Evolutionary conservation across 2,329 filamentous ascomycete species (phyloP).

Genomic region (Ophiostoma sp.): DNA sequence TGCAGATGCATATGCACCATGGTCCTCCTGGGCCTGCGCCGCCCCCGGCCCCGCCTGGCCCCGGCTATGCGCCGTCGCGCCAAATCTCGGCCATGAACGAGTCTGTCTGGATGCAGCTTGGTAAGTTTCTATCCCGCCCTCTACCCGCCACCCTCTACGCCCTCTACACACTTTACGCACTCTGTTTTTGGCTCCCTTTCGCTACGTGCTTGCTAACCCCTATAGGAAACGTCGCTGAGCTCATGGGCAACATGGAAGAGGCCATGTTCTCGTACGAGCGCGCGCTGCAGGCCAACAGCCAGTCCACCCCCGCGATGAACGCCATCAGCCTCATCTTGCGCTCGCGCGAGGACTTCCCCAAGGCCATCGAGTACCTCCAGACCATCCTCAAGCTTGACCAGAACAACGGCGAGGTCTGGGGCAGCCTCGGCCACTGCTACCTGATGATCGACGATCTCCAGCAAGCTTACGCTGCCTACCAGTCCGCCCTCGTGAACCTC

Average conservation of each 20-base stretch:
- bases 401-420: slow-evolving; percentile 92
- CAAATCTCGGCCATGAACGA: slow-evolving; percentile 78
- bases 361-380: slow-evolving; percentile 88
- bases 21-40: slow-evolving; percentile 55
- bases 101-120: slow-evolving; percentile 84
- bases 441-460: slow-evolving; percentile 98
- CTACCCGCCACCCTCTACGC: background rate
- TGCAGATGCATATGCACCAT: slow-evolving; percentile 61
- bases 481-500: slow-evolving; percentile 88
- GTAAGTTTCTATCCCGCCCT: slow-evolving; percentile 47
- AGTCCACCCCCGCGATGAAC: slow-evolving; percentile 87
- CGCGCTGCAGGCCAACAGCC: slow-evolving; percentile 78
- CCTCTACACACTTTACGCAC: no score
- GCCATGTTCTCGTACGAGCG: slow-evolving; percentile 88
- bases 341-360: slow-evolving; percentile 86
- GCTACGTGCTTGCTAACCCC: no score
- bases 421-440: slow-evolving; percentile 94
- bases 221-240: slow-evolving; percentile 75
- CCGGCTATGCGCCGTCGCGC: slow-evolving; percentile 59
- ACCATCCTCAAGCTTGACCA: slow-evolving; percentile 84
- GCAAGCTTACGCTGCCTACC: slow-evolving; percentile 93
- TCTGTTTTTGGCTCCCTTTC: no score
- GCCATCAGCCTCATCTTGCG: slow-evolving; percentile 88
- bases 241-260: slow-evolving; percentile 82
- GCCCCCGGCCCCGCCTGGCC: slow-evolving; percentile 40